Percentiles rank a stretch among this genome's conserved stretches.
phyloP scores from a whole-genome alignment of 441 rosid genomes.

The Euphorbia schlechtendalii region DNA sequence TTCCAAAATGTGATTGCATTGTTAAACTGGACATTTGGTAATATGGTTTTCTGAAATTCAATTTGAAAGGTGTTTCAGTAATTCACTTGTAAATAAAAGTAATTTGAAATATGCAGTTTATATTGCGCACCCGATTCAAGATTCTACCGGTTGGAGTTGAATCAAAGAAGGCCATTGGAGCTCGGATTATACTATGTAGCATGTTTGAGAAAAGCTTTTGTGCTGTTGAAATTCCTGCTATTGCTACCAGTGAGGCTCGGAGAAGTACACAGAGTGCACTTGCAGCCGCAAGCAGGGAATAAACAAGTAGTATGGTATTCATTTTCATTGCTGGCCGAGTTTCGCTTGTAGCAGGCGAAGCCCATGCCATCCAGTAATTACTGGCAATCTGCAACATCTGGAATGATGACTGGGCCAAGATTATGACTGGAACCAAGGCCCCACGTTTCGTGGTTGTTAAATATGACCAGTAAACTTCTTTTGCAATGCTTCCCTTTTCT shows the following conservation, averaged over 20 bases:
- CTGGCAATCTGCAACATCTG: conserved; percentile 83
- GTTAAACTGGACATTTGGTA: neutral
- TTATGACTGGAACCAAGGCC: conserved; percentile 63
- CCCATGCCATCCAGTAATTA: conserved; percentile 99
- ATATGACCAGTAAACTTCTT: conserved; percentile 84
- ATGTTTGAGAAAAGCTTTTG: conserved; percentile 75
- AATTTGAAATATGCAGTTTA: too few relatives aligned
- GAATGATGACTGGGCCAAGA: conserved; percentile 83
- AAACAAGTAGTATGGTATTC: conserved; percentile 61
- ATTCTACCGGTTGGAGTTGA: conserved; percentile 98
- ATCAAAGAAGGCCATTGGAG: conserved; percentile 97
- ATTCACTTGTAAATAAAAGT: neutral
- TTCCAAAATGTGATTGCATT: neutral
- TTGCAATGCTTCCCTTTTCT: conserved; percentile 91
- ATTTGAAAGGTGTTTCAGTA: neutral
- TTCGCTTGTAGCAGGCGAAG: conserved; percentile 65
- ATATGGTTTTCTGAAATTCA: neutral
- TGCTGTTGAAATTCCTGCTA: conserved; percentile 74
- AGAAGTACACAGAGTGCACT: conserved; percentile 71
- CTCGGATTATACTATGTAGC: conserved; percentile 65
- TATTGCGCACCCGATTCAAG: conserved; percentile 69
- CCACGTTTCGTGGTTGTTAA: conserved; percentile 74
- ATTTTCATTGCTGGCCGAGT: conserved; percentile 42
- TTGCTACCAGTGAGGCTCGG: conserved; percentile 59
- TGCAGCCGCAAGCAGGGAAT: conserved; percentile 58